Conservation (phyloP, 2,329 filamentous ascomycete genomes). For the Clonostachys rosea region DNA sequence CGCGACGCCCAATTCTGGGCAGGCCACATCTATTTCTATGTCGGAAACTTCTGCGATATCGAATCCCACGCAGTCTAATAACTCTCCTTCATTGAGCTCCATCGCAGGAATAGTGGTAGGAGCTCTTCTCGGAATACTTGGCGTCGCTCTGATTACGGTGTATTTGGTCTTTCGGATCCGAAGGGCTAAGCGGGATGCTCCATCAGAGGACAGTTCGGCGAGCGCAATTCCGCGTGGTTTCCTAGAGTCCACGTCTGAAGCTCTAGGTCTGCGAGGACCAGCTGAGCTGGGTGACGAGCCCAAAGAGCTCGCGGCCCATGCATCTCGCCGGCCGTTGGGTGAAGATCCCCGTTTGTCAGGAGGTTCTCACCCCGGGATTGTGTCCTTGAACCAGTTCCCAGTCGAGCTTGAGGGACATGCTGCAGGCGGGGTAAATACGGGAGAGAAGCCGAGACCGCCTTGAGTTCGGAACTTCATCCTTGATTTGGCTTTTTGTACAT, state of each 20-base stretch:
- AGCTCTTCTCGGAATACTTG: slow-evolving; percentile 12
- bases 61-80: background rate
- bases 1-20: background rate
- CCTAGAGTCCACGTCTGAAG: background rate
- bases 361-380: no score
- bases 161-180: slow-evolving; percentile 18
- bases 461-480: no score
- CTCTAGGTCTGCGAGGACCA: slow-evolving; percentile 1
- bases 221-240: no score
- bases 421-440: no score
- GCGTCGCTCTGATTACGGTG: slow-evolving; percentile 28
- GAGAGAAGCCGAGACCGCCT: no score
- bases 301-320: background rate
- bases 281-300: background rate
- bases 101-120: slow-evolving; percentile 9
- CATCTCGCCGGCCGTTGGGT: no score
- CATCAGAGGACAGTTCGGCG: background rate
- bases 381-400: no score
- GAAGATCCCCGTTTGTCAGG: no score
- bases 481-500: no score
- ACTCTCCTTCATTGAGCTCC: slow-evolving; percentile 1
- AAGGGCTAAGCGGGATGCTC: background rate
- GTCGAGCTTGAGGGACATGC: no score
- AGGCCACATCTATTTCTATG: no score
- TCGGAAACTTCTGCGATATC: background rate